Evolutionary conservation across 2,329 filamentous ascomycete genomes (phyloP).

Genomic region (Dothiorella sarmentorum): DNA sequence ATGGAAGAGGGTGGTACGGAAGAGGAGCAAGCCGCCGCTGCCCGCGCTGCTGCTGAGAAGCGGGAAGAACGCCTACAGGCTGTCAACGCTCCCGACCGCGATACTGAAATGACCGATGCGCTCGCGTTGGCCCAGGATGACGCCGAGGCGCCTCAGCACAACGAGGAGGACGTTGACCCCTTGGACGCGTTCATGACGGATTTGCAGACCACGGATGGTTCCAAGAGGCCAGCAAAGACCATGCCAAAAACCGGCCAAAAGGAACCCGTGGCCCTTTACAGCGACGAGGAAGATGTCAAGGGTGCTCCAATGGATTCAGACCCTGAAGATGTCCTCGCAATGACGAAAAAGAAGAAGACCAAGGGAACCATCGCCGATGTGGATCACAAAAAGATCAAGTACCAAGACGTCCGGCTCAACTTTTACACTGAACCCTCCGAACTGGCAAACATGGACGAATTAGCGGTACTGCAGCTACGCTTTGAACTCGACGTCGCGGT

Average conservation of each 20-base stretch:
- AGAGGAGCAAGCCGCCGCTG: conserved; percentile 82
- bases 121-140: conserved; percentile 59
- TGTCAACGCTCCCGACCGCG: conserved; percentile 29
- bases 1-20: conserved; percentile 77
- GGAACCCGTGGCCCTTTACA: conserved; percentile 76
- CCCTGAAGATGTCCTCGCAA: conserved; percentile 58
- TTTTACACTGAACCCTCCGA: conserved; percentile 93
- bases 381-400: conserved; percentile 81
- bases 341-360: conserved; percentile 66
- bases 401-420: conserved; percentile 84
- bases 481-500: conserved; percentile 93
- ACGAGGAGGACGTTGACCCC: conserved; percentile 77
- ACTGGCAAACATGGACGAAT: conserved; percentile 78
- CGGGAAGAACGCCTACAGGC: conserved; percentile 60
- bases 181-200: conserved; percentile 96
- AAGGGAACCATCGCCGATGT: conserved; percentile 92
- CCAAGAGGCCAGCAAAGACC: conserved; percentile 30
- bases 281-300: conserved; percentile 73
- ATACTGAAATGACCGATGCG: conserved; percentile 45
- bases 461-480: conserved; percentile 70
- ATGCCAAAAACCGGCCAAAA: conserved; percentile 54
- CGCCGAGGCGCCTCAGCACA: conserved; percentile 57
- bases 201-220: conserved; percentile 51
- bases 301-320: conserved; percentile 51
- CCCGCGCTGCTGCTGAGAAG: conserved; percentile 74